These are phyloP conservation scores for Solanum aculeatissimum DNA, from an alignment of 305 asterid species.

Conservation along the genomic window DNA sequence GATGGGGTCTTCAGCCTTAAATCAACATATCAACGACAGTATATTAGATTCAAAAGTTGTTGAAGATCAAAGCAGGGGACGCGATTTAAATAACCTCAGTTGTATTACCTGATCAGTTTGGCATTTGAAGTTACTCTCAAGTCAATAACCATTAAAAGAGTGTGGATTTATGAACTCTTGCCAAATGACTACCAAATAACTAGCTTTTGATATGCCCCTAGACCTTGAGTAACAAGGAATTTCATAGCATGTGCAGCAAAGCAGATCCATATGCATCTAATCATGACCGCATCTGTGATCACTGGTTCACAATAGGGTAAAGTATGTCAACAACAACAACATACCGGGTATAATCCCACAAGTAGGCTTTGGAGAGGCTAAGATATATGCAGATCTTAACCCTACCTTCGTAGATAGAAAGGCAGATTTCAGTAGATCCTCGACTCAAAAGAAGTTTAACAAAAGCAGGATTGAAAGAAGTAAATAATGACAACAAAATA, in stretches of 20 bases:
- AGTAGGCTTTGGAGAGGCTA: background rate
- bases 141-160: background rate
- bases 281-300: constrained; percentile 31
- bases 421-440: background rate
- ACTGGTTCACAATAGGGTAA: constrained; percentile 24
- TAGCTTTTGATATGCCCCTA: constrained; percentile 4
- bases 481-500: background rate
- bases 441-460: background rate
- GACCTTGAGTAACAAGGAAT: constrained; percentile 27
- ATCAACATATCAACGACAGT: background rate
- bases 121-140: background rate
- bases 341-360: background rate
- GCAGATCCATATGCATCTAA: constrained; percentile 49
- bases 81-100: background rate
- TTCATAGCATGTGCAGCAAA: constrained; percentile 42
- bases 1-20: background rate
- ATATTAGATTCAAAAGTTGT: background rate
- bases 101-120: background rate
- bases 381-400: no score
- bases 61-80: background rate
- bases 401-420: no score
- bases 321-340: background rate
- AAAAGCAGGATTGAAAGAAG: background rate
- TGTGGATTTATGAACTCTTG: constrained; percentile 1
- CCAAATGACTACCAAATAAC: constrained; percentile 4